Percentiles rank a stretch among this genome's conserved stretches.
Evolutionary conservation across 2,329 filamentous ascomycete genomes (phyloP).

Genomic region (Neurospora sp.): DNA sequence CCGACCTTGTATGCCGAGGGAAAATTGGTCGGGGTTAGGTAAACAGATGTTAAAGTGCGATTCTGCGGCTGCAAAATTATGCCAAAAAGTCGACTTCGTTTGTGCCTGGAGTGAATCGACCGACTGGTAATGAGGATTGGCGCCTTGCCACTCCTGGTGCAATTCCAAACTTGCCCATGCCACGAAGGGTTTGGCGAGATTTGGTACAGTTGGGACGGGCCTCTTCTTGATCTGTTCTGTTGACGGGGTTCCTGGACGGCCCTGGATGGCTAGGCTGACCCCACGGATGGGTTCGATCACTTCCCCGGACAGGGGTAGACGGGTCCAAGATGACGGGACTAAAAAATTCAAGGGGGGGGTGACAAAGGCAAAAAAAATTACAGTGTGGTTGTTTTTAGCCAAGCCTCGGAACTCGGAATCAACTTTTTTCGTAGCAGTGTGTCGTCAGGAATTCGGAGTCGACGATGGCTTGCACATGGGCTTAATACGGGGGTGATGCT

Average conservation of each 20-base stretch:
- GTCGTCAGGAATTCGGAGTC: background rate
- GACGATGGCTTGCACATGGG: background rate
- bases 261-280: background rate
- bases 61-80: background rate
- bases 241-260: background rate
- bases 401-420: background rate
- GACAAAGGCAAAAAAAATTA: background rate
- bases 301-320: background rate
- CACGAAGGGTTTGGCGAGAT: conserved; percentile 8
- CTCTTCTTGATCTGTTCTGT: conserved; percentile 5
- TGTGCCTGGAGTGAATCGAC: background rate
- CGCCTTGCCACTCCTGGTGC: conserved; percentile 1
- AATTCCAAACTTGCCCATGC: conserved; percentile 2
- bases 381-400: background rate
- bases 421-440: background rate
- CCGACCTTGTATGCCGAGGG: background rate
- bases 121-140: background rate
- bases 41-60: background rate
- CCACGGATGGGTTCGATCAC: background rate
- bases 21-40: background rate
- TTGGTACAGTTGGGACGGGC: conserved; percentile 3
- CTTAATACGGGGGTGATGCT: background rate
- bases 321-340: background rate
- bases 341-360: background rate
- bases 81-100: background rate